A percentile compares a stretch with the other conserved stretches of the same genome.
Conservation (phyloP, 176 grass and related monocot genomes). For the Melocanna baccifera region DNA sequence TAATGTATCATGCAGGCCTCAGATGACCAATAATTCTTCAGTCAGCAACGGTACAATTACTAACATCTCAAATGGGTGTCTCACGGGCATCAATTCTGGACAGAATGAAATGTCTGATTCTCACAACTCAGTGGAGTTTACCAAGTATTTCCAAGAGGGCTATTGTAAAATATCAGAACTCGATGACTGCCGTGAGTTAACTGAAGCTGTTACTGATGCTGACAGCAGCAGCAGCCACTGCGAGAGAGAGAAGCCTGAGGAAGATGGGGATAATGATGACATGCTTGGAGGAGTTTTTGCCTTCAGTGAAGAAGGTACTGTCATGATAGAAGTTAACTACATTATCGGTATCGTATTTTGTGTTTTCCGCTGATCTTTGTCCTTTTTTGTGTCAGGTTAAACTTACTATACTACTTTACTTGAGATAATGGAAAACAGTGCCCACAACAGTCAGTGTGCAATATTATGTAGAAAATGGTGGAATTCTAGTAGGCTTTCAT, state of each 20-base stretch:
- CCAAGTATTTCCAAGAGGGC: constrained; percentile 97
- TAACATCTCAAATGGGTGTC: constrained; percentile 42
- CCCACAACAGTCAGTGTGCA: constrained; percentile 41
- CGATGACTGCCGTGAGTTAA: constrained; percentile 99
- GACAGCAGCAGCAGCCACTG: constrained; percentile 99
- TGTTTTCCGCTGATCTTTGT: constrained; percentile 22
- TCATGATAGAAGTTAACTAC: not conserved
- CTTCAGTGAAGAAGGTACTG: constrained; percentile 96
- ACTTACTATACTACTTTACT: constrained; percentile 48
- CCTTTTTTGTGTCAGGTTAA: constrained; percentile 51
- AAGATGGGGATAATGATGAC: constrained; percentile 95
- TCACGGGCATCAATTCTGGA: constrained; percentile 40
- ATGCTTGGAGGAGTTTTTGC: constrained; percentile 95
- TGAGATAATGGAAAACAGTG: constrained; percentile 36
- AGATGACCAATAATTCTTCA: constrained; percentile 38
- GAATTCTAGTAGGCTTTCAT: constrained; percentile 43
- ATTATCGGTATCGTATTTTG: not conserved
- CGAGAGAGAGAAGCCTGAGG: constrained; percentile 97
- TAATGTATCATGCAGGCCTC: constrained; percentile 22
- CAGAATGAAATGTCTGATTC: constrained; percentile 57
- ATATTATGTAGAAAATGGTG: constrained; percentile 51
- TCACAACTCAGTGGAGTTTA: constrained; percentile 70
- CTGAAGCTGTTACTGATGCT: constrained; percentile 99
- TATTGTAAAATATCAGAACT: constrained; percentile 99
- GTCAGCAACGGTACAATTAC: constrained; percentile 32